Evolutionary conservation across 441 rosid genomes (phyloP), one percentile per base, ranked within the genome.

Genomic region (Erodium moschatum): DNA sequence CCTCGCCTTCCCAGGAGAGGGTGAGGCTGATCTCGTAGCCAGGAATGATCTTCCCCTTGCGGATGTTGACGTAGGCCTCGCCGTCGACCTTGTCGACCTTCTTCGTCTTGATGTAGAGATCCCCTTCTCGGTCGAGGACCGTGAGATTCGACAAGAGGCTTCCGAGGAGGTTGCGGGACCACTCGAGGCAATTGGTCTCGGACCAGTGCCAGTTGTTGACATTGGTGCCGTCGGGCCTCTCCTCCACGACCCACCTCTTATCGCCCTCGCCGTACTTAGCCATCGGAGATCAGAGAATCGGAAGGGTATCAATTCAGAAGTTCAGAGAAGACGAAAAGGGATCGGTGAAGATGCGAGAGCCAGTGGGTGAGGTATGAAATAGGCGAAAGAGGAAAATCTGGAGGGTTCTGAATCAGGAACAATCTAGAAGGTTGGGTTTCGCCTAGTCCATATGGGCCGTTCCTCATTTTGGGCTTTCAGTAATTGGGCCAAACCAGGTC

Each of bases 171-270:
- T 68, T 83, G 1, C 91, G 84, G 10, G 97, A 85, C 95, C 95
- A 93, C 27, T 87, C 95, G 6, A 93, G 81, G 73, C 98, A 93
- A 64, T 93, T 80, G 50, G 97, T 93, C 76, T 93, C 98, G 0
- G 97, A 79, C 98, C 97, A 93, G 87, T 93, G 98, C 98, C 98
- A 91, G 84, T 93, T 93, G 74, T 93, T 96, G 69, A 93, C 98
- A 73, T 93, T 93, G 78, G 98, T 82, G 35, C 98, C 98, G 82
- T 93, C 98, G 19, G 92, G 67, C 64, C 98, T 83, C 29, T 91
- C 98, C 60, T 93, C 95, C 0, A 93, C 98, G 85, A 93, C 91
- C 98, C 98, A 93, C 4, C 98, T 88, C 74, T 84, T 91, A 83
- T 91, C 98, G 11, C 98, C 98, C 64, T 93, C 98, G 16, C 98